Percentiles rank a stretch among this genome's conserved stretches.
phyloP scores from a whole-genome alignment of 768 basidiomycete species.

The Leccinum boreale region DNA sequence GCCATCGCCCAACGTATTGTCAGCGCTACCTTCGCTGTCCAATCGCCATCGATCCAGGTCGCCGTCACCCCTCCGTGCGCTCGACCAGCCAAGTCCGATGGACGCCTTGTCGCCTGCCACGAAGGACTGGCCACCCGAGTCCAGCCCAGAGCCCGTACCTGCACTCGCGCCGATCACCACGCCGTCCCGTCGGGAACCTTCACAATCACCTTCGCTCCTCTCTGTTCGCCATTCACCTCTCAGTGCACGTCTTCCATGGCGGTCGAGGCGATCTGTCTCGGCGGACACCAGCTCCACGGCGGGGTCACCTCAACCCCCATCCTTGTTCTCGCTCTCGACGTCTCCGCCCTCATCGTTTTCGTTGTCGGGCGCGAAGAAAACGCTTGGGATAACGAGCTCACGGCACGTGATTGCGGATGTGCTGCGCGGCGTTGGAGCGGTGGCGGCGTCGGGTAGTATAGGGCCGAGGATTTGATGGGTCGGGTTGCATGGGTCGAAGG shows the following conservation, averaged over 20 bases:
- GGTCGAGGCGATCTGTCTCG: conserved; percentile 7
- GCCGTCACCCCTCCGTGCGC: conserved; percentile 8
- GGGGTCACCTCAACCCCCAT: background rate
- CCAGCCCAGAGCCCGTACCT: background rate
- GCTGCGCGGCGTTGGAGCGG: conserved; percentile 42
- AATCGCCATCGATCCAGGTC: conserved; percentile 9
- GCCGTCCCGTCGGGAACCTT: background rate
- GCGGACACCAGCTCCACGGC: background rate
- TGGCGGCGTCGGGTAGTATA: conserved; percentile 14
- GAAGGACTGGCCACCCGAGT: background rate
- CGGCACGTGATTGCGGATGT: conserved; percentile 35
- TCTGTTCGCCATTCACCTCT: conserved; percentile 1
- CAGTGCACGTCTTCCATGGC: conserved; percentile 6
- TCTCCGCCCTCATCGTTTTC: conserved; percentile 2
- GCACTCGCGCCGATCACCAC: background rate
- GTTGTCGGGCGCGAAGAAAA: conserved; percentile 10
- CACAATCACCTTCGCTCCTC: background rate
- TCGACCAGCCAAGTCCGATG: conserved; percentile 3
- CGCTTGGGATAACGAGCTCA: conserved; percentile 14
- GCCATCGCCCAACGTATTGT: conserved; percentile 25
- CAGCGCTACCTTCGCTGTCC: conserved; percentile 23
- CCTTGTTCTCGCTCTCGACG: background rate
- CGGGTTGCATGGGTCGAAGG: background rate
- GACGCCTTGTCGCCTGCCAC: background rate
- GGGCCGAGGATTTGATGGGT: background rate